A percentile compares a stretch with the other conserved stretches of the same genome.
These are phyloP conservation scores for Nannizziopsis arthrosporioides DNA, from an alignment of 2,329 filamentous ascomycete genomes.

Conservation along the genomic window DNA sequence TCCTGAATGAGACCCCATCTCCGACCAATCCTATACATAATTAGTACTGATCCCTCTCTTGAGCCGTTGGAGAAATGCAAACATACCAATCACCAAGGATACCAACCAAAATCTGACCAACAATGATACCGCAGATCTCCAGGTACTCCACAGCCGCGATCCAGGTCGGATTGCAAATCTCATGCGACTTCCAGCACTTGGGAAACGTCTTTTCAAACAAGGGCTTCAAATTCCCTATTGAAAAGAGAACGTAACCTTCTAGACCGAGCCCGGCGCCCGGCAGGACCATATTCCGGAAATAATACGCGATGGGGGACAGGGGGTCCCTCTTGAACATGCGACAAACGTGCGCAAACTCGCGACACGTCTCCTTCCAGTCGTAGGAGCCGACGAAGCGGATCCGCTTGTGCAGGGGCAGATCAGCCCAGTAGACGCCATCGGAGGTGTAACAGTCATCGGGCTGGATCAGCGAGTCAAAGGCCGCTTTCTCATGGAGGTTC, in stretches of 20 bases:
- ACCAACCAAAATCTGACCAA: conserved; percentile 81
- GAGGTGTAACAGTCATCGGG: conserved; percentile 79
- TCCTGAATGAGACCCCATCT: conserved; percentile 95
- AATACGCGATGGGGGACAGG: conserved; percentile 70
- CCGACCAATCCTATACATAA: conserved; percentile 59
- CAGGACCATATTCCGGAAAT: conserved; percentile 81
- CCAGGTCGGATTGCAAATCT: conserved; percentile 68
- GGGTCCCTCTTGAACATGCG: conserved; percentile 77
- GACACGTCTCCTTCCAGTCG: conserved; percentile 56
- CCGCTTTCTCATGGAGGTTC: conserved; percentile 46
- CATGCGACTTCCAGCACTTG: conserved; percentile 58
- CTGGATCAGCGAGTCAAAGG: conserved; percentile 69
- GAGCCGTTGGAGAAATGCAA: not conserved
- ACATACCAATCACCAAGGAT: conserved; percentile 57
- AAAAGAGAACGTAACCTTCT: conserved; percentile 93
- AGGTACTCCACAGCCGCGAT: conserved; percentile 75
- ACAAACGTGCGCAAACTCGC: conserved; percentile 58
- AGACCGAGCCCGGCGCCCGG: conserved; percentile 85
- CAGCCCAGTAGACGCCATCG: conserved; percentile 85
- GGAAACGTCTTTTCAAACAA: conserved; percentile 67
- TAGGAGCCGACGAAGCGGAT: conserved; percentile 63
- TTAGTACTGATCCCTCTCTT: not conserved
- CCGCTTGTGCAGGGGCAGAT: conserved; percentile 60
- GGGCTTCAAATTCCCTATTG: conserved; percentile 82
- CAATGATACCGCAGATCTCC: conserved; percentile 88